Evolutionary conservation across 2,329 filamentous ascomycete genomes (phyloP), one percentile per base, ranked within the genome.

Genomic region (Penicillium brasilianum): DNA sequence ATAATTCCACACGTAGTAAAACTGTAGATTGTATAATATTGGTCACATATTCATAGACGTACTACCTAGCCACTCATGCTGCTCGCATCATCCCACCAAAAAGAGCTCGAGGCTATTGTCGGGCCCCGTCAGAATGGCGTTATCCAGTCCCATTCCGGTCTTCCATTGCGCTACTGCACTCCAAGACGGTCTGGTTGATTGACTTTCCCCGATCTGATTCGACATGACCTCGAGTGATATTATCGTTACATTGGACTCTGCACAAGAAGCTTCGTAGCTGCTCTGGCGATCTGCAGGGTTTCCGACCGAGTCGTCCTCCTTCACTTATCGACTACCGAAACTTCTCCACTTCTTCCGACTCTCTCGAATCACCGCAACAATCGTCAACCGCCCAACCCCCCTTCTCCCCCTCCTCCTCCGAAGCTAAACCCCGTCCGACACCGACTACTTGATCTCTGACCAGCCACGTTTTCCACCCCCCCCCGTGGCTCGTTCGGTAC

Each of bases 51-150:
- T 32, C 30, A 5, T 32, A 32, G 30, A 32, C 9, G 30, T 13
- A 5, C 4, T 18, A 18, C 4, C 37, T 39, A n/a, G 4, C 37
- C 20, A 13, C 39, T 43, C 4, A 14, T 20, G 22, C 8, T n/a
- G 13, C 58, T 63, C 58, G 58, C 54, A 60, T 13, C 55, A 56
- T 61, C 20, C 25, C 51, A 56, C 59, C 56, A 14, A 46, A 58
- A 36, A 30, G n/a, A 55, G 60, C 55, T 16, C 28, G 49, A 54
- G 30, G 13, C 18, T 55, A 20, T 41, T 28, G 25, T 46, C 37
- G 10, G 20, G 20, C 3, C 41, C 11, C 14, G 41, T 44, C 13
- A 22, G 22, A 22, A 22, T 14, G 41, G 20, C 41, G 20, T 25
- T 22, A 44, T 43, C 39, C n/a, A 43, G 18, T 20, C 10, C 16